Evolutionary conservation across 805 yeast species (phyloP).

Genomic region (Barnettozyma sp.): DNA sequence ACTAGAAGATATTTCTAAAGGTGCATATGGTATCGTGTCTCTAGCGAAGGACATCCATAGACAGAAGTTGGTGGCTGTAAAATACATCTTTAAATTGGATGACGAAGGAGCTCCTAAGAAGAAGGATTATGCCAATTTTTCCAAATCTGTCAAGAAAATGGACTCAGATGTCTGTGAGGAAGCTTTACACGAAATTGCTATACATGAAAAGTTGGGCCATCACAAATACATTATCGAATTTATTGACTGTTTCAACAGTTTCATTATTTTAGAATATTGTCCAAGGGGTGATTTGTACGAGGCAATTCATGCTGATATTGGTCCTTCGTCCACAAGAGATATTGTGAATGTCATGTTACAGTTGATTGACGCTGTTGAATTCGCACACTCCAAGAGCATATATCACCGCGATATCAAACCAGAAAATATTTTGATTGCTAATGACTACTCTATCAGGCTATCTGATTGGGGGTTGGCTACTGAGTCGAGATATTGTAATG

Average conservation of each 20-base stretch:
- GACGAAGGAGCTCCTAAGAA: constrained; percentile 27
- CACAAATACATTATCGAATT: constrained; percentile 55
- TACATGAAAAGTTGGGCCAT: constrained; percentile 53
- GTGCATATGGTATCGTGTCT: constrained; percentile 89
- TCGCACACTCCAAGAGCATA: constrained; percentile 62
- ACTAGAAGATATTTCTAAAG: constrained; percentile 75
- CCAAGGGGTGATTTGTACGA: constrained; percentile 84
- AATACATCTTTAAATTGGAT: constrained; percentile 64
- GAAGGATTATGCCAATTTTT: constrained; percentile 25
- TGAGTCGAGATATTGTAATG: constrained; percentile 42
- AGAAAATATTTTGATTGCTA: constrained; percentile 58
- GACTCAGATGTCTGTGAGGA: constrained; percentile 44
- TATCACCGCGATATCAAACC: constrained; percentile 83
- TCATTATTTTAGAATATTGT: constrained; percentile 73
- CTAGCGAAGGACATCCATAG: constrained; percentile 64
- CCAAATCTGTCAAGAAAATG: constrained; percentile 30
- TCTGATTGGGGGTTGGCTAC: constrained; percentile 78
- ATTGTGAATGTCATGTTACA: constrained; percentile 52
- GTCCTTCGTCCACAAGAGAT: constrained; percentile 45
- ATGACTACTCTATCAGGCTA: constrained; percentile 50
- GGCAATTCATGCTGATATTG: constrained; percentile 54
- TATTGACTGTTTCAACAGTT: constrained; percentile 58
- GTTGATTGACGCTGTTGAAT: constrained; percentile 66
- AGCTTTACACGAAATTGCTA: constrained; percentile 61
- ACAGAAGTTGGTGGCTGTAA: constrained; percentile 67